These are phyloP conservation scores for Ascochyta fabae DNA, from an alignment of 2,329 filamentous ascomycete genomes.

Conservation along the genomic window DNA sequence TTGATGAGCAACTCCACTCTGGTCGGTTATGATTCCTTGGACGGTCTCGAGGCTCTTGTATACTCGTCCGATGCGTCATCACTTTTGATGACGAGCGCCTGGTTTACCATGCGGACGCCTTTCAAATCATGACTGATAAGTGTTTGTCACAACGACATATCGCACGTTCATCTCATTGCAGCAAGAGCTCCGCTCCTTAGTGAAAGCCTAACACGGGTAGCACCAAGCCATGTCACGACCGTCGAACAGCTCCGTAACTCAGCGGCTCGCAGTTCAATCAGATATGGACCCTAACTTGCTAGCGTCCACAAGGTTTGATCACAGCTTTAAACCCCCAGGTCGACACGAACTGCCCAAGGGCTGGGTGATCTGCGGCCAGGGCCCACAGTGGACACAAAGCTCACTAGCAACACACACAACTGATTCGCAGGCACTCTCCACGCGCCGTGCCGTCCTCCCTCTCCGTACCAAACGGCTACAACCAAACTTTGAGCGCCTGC, in stretches of 20 bases:
- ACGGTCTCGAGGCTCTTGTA: not conserved
- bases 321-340: not conserved
- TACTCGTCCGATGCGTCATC: not conserved
- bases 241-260: not conserved
- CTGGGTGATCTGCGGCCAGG: constrained; percentile 26
- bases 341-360: constrained; percentile 3
- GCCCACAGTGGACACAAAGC: constrained; percentile 30
- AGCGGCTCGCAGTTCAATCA: constrained; percentile 13
- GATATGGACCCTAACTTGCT: not conserved
- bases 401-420: constrained; percentile 11
- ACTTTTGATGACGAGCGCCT: not conserved
- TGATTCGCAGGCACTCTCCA: constrained; percentile 35
- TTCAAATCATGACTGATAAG: constrained; percentile 1
- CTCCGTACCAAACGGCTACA: constrained; percentile 26
- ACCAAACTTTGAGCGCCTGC: constrained; percentile 15
- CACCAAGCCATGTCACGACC: not conserved
- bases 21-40: not conserved
- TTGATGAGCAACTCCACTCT: not conserved
- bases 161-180: constrained; percentile 22
- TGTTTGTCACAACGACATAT: constrained; percentile 7
- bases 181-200: constrained; percentile 18
- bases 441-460: constrained; percentile 43
- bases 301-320: not conserved
- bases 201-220: not conserved
- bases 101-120: not conserved